Percentiles rank a stretch among this genome's conserved stretches.
These are phyloP conservation scores for Sporothrix sp. DNA, from an alignment of 2,329 filamentous ascomycete species.

Conservation along the genomic window DNA sequence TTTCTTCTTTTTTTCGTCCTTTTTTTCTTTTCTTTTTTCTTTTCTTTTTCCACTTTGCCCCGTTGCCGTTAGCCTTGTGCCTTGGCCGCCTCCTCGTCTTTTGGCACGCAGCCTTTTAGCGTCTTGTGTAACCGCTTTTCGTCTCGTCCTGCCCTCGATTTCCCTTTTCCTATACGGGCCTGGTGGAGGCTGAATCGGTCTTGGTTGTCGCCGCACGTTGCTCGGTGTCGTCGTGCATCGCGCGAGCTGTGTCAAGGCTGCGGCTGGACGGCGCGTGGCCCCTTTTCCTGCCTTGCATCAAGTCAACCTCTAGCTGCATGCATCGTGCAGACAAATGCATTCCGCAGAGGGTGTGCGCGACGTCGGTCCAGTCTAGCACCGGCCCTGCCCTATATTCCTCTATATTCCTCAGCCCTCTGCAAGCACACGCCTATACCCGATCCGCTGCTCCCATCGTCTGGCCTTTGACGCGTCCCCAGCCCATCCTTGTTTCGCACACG, in stretches of 20 bases:
- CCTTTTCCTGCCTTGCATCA: neutral
- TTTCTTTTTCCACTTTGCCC: neutral
- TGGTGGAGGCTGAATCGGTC: too few relatives aligned
- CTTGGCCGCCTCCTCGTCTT: neutral
- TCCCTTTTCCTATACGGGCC: too few relatives aligned
- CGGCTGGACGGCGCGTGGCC: neutral
- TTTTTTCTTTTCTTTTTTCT: neutral
- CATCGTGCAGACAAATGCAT: neutral
- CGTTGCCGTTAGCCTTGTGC: neutral
- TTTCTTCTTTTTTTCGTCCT: neutral
- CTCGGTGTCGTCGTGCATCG: too few relatives aligned
- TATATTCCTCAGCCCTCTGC: slow-evolving; percentile 5
- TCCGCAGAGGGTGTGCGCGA: too few relatives aligned
- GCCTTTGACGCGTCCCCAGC: neutral
- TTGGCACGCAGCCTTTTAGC: neutral
- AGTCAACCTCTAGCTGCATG: neutral
- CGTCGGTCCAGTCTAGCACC: too few relatives aligned
- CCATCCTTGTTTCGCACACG: neutral
- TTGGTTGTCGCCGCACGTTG: too few relatives aligned
- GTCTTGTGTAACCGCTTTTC: neutral
- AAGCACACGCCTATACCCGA: neutral
- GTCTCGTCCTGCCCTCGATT: neutral
- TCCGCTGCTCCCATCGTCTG: neutral
- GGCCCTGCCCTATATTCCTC: too few relatives aligned
- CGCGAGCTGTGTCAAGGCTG: neutral